Conservation (phyloP, 768 basidiomycete genomes). For the Pulveroboletus sp. region DNA sequence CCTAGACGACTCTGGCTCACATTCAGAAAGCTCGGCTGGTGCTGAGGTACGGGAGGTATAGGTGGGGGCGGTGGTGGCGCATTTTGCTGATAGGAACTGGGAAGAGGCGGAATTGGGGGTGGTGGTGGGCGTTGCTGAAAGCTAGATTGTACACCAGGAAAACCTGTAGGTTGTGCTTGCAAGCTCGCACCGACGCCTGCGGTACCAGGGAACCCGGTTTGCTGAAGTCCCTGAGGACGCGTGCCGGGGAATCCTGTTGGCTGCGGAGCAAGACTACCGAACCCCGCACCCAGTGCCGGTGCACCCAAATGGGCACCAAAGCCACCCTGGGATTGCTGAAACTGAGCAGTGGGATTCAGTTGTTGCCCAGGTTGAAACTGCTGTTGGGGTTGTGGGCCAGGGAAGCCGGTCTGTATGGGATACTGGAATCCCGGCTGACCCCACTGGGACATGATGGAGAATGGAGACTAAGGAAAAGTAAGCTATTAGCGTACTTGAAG, state of each 20-base stretch:
- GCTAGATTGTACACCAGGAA: conserved; percentile 16
- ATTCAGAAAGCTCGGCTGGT: conserved; percentile 48
- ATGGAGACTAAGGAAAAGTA: neutral
- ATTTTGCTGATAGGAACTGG: conserved; percentile 54
- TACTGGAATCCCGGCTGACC: conserved; percentile 67
- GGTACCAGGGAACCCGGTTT: conserved; percentile 39
- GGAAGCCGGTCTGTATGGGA: conserved; percentile 69
- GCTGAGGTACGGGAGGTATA: conserved; percentile 32
- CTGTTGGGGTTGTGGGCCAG: conserved; percentile 43
- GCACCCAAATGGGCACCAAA: conserved; percentile 27
- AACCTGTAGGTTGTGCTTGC: conserved; percentile 53
- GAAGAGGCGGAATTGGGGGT: conserved; percentile 64
- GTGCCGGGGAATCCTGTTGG: conserved; percentile 48
- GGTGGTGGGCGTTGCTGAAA: conserved; percentile 38
- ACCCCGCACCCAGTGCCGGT: conserved; percentile 29
- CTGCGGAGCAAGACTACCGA: conserved; percentile 51
- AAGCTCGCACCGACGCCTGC: conserved; percentile 25
- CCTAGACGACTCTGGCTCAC: conserved; percentile 48
- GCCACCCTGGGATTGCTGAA: conserved; percentile 38
- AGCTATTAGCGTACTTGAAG: neutral
- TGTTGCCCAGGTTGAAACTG: conserved; percentile 35
- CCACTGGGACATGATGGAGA: conserved; percentile 69
- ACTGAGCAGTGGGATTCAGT: conserved; percentile 29
- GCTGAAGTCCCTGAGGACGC: conserved; percentile 38
- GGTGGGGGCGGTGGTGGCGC: conserved; percentile 37